Evolutionary conservation across 257 asterid genomes (phyloP), one percentile per base, ranked within the genome.

Genomic region (Jacaranda mimosifolia): DNA sequence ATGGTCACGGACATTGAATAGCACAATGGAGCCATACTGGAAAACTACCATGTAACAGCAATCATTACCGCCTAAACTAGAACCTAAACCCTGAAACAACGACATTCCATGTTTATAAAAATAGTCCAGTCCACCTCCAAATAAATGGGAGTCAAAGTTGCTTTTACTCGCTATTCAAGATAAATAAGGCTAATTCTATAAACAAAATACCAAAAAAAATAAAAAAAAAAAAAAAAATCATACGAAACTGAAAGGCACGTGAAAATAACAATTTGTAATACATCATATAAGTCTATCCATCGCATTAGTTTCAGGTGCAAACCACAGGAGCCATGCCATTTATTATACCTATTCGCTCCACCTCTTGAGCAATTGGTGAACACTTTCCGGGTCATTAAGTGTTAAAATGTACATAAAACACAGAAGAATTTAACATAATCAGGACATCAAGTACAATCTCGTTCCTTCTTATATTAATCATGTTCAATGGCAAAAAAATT

Each of bases 1-100:
- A 46, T 88, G 87, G 67, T 95, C 97, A 4, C 83, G 80, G 63
- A 86, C 97, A 81, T 95, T 95, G 87, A 95, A 95, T 79, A 95
- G 86, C 86, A 95, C 99, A 55, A 95, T 88, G 6, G 99, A 95
- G 39, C 99, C 99, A 63, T 95, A 95, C 78, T 95, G 99, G 77
- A 91, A 95, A 80, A 95, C 98, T 63, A 95, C 94, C 97, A 93
- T 86, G 84, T 84, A 91, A 83, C 94, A 84, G 85, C 94, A 87
- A 39, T 90, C 90, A 43, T 79, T 91, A 73, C 90, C 98, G 38
- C 87, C 83, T 81, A 91, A 77, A 81, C 89, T 91, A 73, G 85
- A 88, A 73, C 91, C 84, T 76, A 83, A 76, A 71, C 83, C 92
- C 99, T 94, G 91, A 80, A 51, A 83, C 42, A 43, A 72, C 58